Evolutionary conservation across 1,284 basidiomycete genomes (phyloP).

Genomic region (Wolfiporia cocos): DNA sequence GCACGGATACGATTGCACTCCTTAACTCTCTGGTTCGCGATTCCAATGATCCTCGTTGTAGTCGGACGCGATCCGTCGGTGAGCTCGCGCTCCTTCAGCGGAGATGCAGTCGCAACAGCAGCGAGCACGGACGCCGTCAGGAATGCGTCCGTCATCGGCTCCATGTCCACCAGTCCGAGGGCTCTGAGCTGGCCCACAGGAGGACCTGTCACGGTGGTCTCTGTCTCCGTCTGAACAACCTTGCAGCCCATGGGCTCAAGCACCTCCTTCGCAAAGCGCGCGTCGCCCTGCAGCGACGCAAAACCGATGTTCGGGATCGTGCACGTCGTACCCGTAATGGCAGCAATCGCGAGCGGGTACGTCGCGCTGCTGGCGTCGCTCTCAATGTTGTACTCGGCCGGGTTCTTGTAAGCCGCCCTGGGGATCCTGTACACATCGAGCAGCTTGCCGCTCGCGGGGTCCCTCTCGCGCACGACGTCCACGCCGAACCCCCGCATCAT

Average conservation of each 20-base stretch:
- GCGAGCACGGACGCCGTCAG: conserved; percentile 91
- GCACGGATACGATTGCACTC: conserved; percentile 97
- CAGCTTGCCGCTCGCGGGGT: conserved; percentile 52
- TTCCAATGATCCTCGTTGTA: conserved; percentile 84
- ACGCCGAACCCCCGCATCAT: conserved; percentile 98
- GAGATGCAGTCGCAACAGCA: conserved; percentile 69
- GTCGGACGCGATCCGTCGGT: conserved; percentile 28
- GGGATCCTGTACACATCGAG: conserved; percentile 90
- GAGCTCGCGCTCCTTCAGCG: conserved; percentile 30
- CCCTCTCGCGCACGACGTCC: conserved; percentile 66
- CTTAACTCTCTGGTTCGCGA: conserved; percentile 98
- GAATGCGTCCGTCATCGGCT: conserved; percentile 99
- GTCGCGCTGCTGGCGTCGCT: conserved; percentile 95
- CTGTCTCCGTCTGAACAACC: conserved; percentile 82
- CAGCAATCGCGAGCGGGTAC: conserved; percentile 95
- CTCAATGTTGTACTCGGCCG: conserved; percentile 85
- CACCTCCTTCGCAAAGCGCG: conserved; percentile 90
- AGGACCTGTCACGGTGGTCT: conserved; percentile 93
- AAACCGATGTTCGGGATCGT: conserved; percentile 92
- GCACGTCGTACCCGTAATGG: conserved; percentile 92
- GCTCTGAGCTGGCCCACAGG: conserved; percentile 76
- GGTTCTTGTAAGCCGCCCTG: conserved; percentile 74
- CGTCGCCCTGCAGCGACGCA: conserved; percentile 91
- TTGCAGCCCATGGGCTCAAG: conserved; percentile 93
- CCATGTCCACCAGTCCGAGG: conserved; percentile 93